A percentile compares a stretch with the other conserved stretches of the same genome.
Conservation (phyloP, 495 filamentous ascomycete genomes). For the Cryomyces antarcticus region DNA sequence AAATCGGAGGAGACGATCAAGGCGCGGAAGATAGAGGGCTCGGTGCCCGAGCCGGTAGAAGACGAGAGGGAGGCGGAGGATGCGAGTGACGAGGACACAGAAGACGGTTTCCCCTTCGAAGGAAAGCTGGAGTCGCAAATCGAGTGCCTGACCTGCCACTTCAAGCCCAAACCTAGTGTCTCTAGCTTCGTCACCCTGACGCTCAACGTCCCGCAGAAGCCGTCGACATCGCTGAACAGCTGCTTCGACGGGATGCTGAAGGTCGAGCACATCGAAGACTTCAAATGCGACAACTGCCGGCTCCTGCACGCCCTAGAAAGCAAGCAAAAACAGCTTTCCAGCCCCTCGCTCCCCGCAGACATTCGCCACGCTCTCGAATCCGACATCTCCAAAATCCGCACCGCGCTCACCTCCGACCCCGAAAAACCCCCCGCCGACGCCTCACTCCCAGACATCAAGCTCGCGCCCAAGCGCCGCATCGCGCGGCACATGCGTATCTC, state of each 20-base stretch:
- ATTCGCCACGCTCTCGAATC: constrained; percentile 25
- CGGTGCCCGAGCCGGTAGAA: background rate
- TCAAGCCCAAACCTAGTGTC: constrained; percentile 62
- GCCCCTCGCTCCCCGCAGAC: constrained; percentile 20
- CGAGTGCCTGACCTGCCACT: constrained; percentile 74
- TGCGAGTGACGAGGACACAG: constrained; percentile 16
- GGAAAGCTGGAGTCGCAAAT: constrained; percentile 78
- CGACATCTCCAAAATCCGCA: constrained; percentile 33
- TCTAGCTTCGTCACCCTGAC: constrained; percentile 85
- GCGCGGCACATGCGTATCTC: constrained; percentile 71
- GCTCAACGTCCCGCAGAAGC: constrained; percentile 69
- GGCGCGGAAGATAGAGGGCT: background rate
- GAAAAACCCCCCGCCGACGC: constrained; percentile 54
- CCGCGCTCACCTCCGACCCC: constrained; percentile 53
- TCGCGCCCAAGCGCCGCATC: constrained; percentile 65
- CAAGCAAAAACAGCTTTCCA: constrained; percentile 25
- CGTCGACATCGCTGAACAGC: constrained; percentile 39
- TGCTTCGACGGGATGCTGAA: constrained; percentile 93
- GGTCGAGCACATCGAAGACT: constrained; percentile 90
- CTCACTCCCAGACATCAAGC: constrained; percentile 47
- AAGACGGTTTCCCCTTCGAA: constrained; percentile 71
- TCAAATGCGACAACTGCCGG: constrained; percentile 80
- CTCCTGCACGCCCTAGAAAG: constrained; percentile 52
- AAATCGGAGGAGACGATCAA: background rate
- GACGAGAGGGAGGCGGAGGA: background rate